Evolutionary conservation across 2,329 filamentous ascomycete species (phyloP), one percentile per base, ranked within the genome.

Genomic region (Clonostachys chloroleuca): DNA sequence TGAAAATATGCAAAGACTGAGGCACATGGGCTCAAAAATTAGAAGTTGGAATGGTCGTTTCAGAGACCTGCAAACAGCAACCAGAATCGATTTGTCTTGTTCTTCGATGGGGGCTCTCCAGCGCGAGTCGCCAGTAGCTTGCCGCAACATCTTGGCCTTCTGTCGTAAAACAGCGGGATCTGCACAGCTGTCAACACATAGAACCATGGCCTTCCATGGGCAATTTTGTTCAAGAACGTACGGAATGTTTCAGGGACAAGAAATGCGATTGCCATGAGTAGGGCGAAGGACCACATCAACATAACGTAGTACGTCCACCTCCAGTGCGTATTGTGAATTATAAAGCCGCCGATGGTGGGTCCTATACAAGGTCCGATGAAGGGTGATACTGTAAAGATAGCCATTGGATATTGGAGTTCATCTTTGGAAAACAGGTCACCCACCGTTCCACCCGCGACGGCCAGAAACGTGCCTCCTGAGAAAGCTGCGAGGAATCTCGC

Each of bases 201-300:
- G 9, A 30, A 30, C 9, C 24, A 30, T 30, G 24, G 3, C 8
- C 3, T 10, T 30, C 3, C 10, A 8, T 10, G 9, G 9, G 24
- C 24, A 30, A 30, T 30, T 8, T 24, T 8, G 7, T 30, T 30
- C 24, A 30, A 9, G 24, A 30, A 69, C 73, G 58, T 55, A 79
- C 75, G 88, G 63, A 92, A 96, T 2, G 91, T 96, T 69, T 96
- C 91, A 6, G 91, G 92, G 4, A 96, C 89, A 40, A 91, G 73
- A 34, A 89, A 61, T 35, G 84, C 60, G 45, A 96, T 84, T 49
- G 81, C 69, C 12, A 75, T 60, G 43, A 89, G 74, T 57, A 90
- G 67, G 9, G 73, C 66, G 16, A 75, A 80, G 2, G 83, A 77
- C 90, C 89, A 95, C 44, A 96, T 95, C 44, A 95, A 68, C 49